Evolutionary conservation across 1,139 yeast genomes (phyloP), one percentile per base, ranked within the genome.

Genomic region (Saccharomyces hybrid): DNA sequence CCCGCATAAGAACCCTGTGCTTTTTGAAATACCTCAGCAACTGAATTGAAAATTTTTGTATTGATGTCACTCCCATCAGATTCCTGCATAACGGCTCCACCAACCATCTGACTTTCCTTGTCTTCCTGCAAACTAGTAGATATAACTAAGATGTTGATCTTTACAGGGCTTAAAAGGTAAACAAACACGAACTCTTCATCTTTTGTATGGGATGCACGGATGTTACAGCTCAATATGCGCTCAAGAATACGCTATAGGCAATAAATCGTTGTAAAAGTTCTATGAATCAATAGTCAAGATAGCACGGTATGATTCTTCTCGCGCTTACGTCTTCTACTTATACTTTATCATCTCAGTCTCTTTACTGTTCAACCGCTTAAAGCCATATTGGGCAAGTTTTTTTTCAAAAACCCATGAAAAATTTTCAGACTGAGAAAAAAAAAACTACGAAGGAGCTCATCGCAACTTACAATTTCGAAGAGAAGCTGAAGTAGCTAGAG

Each of bases 1-100:
- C 91, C 86, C 0, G 93, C 84, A 41, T 84, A 75, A 1, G 88
- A 78, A 42, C 57, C 56, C 52, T 91, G 98, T 0, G 95, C 89
- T 56, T 86, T 93, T 64, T 87, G 95, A 66, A 91, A 91, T 2
- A 85, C 83, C 55, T 80, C 83, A 0, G 86, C 82, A 63, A 88
- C 74, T 1, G 86, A 81, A 9, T 58, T 54, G 47, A 72, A 71
- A 32, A 79, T 69, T 56, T 73, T 66, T 61, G 54, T 64, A 50
- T 66, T 63, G 13, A 61, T 61, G 49, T 65, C 68, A 41, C 61
- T 38, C 5, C 44, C 44, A 9, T 38, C 25, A 38, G 44, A 9
- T 9, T 38, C 23, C 5, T 38, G 44, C 44, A 38, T 38, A n/a
- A 9, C 11, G 44, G 23, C 5, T n/a, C n/a, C 2, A 8, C 11